These are phyloP conservation scores for Larix kaempferi DNA, from an alignment of 75 land plant genomes.

Conservation along the genomic window DNA sequence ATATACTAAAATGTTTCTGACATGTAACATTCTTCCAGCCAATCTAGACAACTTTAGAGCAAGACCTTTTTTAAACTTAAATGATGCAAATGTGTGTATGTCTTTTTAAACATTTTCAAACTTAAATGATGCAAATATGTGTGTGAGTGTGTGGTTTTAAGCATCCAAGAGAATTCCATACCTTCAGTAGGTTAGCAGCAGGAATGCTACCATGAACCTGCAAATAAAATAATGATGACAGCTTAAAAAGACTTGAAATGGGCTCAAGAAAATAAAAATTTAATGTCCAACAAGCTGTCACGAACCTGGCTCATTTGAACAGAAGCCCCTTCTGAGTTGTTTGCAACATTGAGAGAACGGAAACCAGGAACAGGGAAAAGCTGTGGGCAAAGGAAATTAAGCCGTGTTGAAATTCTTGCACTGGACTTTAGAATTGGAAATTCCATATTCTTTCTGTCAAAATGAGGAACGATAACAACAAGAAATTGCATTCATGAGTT, in stretches of 20 bases:
- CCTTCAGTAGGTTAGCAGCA: conserved; percentile 66
- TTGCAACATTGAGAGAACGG: conserved; percentile 21
- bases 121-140: neutral
- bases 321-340: conserved; percentile 9
- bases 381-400: conserved; percentile 85
- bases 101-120: neutral
- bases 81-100: neutral
- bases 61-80: neutral
- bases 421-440: conserved; percentile 81
- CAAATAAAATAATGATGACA: conserved; percentile 1
- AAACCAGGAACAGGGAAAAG: conserved; percentile 81
- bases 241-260: neutral
- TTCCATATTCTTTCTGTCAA: conserved; percentile 58
- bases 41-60: neutral
- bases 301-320: conserved; percentile 38
- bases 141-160: neutral
- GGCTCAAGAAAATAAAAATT: conserved; percentile 3
- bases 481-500: neutral
- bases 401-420: conserved; percentile 67
- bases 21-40: neutral
- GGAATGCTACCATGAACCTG: conserved; percentile 19
- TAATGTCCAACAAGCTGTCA: neutral
- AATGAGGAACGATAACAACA: neutral
- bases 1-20: no score
- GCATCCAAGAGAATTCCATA: conserved; percentile 13